phyloP scores from a whole-genome alignment of 306 rosid species.

The Medicago lupulina region DNA sequence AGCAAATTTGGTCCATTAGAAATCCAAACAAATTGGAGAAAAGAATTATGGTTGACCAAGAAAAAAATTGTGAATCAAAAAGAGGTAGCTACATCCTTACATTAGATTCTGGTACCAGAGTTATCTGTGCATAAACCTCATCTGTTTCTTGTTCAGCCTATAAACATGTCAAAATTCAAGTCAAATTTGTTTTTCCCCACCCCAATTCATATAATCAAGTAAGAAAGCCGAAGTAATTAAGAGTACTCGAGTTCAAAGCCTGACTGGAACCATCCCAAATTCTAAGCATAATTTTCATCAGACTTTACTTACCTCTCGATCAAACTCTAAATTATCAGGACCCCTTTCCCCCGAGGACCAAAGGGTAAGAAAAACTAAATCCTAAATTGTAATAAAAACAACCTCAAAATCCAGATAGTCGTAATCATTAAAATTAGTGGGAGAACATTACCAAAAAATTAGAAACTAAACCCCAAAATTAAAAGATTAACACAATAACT shows the following conservation, averaged over 20 bases:
- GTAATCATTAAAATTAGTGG: too few species aligned
- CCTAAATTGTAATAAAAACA: background rate
- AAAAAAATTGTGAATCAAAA: constrained; percentile 35
- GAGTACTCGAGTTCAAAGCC: background rate
- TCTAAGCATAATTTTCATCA: too few species aligned
- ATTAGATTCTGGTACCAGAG: constrained; percentile 72
- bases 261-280: background rate
- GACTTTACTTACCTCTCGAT: background rate
- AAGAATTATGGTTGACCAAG: constrained; percentile 44
- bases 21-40: constrained; percentile 32
- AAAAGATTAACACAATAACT: background rate
- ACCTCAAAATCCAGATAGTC: background rate
- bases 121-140: constrained; percentile 87
- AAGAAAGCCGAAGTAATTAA: background rate
- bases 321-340: background rate
- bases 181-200: constrained; percentile 18
- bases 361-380: background rate
- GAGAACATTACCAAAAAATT: constrained; percentile 47
- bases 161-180: constrained; percentile 42
- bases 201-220: background rate
- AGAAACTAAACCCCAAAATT: background rate
- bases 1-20: constrained; percentile 38
- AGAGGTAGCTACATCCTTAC: constrained; percentile 61
- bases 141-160: constrained; percentile 96
- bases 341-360: background rate